Evolutionary conservation across 1,139 yeast genomes (phyloP), one percentile per base, ranked within the genome.

Genomic region (Candida gigantensis): DNA sequence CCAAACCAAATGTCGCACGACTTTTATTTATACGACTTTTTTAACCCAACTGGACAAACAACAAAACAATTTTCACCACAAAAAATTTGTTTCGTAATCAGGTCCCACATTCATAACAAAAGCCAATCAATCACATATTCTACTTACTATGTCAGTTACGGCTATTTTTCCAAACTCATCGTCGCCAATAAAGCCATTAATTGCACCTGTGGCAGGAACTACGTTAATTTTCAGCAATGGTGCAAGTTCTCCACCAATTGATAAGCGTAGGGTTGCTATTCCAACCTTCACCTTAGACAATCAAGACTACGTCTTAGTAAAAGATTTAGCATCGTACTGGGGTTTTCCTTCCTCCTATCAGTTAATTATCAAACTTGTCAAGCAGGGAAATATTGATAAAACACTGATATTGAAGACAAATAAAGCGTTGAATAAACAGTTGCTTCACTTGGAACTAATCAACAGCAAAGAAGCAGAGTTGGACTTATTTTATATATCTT

Each of bases 311-410:
- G 65, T 65, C 2, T 51, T 70, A 28, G 35, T 65, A 3, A 58
- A 59, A 35, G 61, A 67, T 40, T 49, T 71, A 39, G 62, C 70
- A 4, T 28, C 25, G n/a, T 39, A 58, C 3, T 69, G 72, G 68
- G 64, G 62, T 39, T 70, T 52, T 40, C 74, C 75, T 2, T 69
- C 75, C 2, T 64, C 74, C 4, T 69, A 69, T 42, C 77, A 71
- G 43, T 45, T 71, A 13, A 57, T 70, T 11, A 44, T 48, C 11
- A 52, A 51, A 39, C 28, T 70, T 3, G 40, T 62, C 1, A 62
- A 60, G 38, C 38, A 42, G 4, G 47, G 62, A 1, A 43, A 49
- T 2, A n/a, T 61, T 3, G 18, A 43, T 1, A 63, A 53, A 33
- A 10, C 29, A 3, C 56, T 51, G 2, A 53, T 66, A 30, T 35